phyloP scores from a whole-genome alignment of 164 flowering plant species.

The Berberis thunbergii region DNA sequence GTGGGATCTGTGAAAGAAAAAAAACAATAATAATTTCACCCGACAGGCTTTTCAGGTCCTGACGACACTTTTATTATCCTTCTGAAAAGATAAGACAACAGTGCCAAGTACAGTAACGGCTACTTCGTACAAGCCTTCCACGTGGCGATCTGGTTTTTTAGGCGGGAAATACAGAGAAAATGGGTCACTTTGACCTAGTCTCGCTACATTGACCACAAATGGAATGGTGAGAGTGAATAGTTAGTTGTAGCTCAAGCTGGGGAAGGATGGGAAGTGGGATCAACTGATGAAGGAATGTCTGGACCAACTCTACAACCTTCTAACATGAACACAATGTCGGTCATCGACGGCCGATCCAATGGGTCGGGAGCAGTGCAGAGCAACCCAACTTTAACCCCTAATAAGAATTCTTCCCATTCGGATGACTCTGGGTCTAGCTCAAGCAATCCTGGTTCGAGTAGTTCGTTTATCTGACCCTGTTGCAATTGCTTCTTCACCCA shows the following conservation, averaged over 20 bases:
- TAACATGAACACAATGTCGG: conserved; percentile 91
- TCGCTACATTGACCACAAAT: no score
- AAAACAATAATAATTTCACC: no score
- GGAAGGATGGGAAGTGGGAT: conserved; percentile 68
- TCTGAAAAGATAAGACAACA: no score
- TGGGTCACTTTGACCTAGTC: no score
- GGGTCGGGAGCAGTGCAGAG: conserved; percentile 89
- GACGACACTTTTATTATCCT: no score
- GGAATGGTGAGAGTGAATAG: not conserved
- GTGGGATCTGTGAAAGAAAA: no score
- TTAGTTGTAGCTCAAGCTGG: conserved; percentile 28
- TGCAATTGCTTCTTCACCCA: conserved; percentile 94
- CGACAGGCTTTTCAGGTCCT: no score
- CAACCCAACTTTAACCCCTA: conserved; percentile 84
- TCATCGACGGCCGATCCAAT: conserved; percentile 71
- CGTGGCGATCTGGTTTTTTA: no score
- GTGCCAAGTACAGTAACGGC: no score
- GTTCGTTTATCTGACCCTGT: conserved; percentile 67
- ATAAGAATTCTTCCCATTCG: conserved; percentile 95
- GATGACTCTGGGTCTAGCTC: conserved; percentile 96
- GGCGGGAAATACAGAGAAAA: no score
- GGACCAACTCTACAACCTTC: conserved; percentile 94
- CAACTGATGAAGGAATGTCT: conserved; percentile 71
- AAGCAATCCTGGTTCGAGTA: conserved; percentile 76
- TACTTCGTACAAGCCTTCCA: no score